Percentiles rank a stretch among this genome's conserved stretches.
phyloP scores from a whole-genome alignment of 192 early-diverging fungal genomes.

The Helicostylum pulchrum region DNA sequence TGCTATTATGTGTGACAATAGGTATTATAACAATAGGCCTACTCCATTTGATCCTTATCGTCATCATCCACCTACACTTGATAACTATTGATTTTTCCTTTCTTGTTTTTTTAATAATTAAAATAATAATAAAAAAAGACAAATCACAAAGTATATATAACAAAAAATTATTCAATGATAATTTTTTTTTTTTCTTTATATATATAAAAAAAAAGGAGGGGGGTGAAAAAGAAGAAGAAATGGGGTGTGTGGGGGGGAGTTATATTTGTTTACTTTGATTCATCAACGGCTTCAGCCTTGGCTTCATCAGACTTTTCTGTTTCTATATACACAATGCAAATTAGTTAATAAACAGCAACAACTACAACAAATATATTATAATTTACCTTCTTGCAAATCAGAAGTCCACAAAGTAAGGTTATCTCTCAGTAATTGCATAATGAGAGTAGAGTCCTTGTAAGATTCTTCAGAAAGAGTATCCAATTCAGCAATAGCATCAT shows the following conservation, averaged over 20 bases:
- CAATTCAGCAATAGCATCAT: conserved; percentile 98
- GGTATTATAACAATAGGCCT: background rate
- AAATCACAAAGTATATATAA: background rate
- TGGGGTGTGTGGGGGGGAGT: background rate
- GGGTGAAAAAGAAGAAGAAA: background rate
- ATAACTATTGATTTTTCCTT: conserved; percentile 3
- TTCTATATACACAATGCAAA: conserved; percentile 4
- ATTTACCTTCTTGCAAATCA: conserved; percentile 83
- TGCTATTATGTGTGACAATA: background rate
- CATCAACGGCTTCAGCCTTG: conserved; percentile 18
- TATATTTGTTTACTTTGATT: conserved; percentile 18
- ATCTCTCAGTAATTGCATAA: conserved; percentile 99
- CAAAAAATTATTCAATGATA: background rate
- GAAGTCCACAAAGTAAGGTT: conserved; percentile 99
- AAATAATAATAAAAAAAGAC: conserved; percentile 1
- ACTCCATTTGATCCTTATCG: background rate
- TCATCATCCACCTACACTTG: background rate
- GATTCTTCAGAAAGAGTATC: conserved; percentile 98
- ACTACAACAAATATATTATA: background rate
- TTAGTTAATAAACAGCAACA: background rate
- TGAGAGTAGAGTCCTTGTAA: conserved; percentile 99
- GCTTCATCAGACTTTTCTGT: conserved; percentile 25
- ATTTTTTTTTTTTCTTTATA: conserved; percentile 8
- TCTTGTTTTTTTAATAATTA: background rate
- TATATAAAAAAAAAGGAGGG: background rate